Percentiles rank a stretch among this genome's conserved stretches.
phyloP scores from a whole-genome alignment of 2,329 filamentous ascomycete genomes.

The Fusarium xylarioides region DNA sequence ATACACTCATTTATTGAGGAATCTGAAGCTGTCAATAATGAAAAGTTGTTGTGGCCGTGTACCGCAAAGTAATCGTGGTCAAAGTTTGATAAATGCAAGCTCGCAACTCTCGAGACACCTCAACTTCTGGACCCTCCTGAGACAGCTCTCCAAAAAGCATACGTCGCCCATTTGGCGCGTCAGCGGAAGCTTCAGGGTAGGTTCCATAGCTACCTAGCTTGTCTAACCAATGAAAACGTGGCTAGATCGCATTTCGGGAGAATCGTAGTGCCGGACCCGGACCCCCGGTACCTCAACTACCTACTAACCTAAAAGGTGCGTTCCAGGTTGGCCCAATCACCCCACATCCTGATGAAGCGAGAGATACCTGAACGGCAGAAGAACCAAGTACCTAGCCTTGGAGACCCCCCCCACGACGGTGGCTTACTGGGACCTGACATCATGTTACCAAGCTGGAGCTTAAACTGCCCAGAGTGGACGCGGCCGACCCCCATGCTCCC shows the following conservation, averaged over 20 bases:
- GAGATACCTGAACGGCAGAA: constrained; percentile 22
- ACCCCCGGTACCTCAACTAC: background rate
- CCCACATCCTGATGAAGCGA: background rate
- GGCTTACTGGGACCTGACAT: constrained; percentile 40
- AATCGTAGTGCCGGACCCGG: constrained; percentile 39
- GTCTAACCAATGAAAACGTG: constrained; percentile 41
- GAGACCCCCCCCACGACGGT: constrained; percentile 32
- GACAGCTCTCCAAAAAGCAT: constrained; percentile 47
- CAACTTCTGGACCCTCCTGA: constrained; percentile 40
- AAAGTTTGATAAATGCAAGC: constrained; percentile 26
- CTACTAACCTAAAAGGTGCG: background rate
- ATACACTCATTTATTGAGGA: constrained; percentile 48
- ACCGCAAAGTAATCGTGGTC: constrained; percentile 13
- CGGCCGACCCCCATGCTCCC: constrained; percentile 17
- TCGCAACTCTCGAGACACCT: constrained; percentile 36
- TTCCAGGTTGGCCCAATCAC: background rate
- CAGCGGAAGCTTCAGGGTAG: constrained; percentile 43
- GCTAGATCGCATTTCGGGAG: constrained; percentile 10
- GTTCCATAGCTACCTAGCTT: constrained; percentile 1
- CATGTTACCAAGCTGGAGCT: constrained; percentile 40
- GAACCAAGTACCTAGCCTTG: constrained; percentile 23
- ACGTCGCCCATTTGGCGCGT: constrained; percentile 48
- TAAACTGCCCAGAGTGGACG: constrained; percentile 17
- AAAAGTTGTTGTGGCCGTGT: constrained; percentile 19
- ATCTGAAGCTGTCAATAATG: constrained; percentile 33